Evolutionary conservation across 148 eudicot genomes (phyloP).

Genomic region (Silene latifolia): DNA sequence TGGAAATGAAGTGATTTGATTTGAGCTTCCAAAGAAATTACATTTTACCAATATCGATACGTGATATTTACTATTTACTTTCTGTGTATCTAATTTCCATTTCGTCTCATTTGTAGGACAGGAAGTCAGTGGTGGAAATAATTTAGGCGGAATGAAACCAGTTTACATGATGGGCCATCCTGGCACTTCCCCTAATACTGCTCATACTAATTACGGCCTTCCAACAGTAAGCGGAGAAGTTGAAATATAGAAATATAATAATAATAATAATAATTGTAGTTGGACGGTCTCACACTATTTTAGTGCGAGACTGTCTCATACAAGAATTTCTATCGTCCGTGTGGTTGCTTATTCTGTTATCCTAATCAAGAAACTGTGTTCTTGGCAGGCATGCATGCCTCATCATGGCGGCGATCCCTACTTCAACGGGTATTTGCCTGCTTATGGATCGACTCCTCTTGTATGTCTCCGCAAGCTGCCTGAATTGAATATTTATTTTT

Average conservation of each 20-base stretch:
- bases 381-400: slow-evolving; percentile 39
- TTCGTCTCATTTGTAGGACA: slow-evolving; percentile 29
- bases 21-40: no score
- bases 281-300: no score
- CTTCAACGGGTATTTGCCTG: slow-evolving; percentile 39
- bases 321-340: not conserved
- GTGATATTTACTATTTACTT: not conserved
- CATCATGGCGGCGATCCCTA: slow-evolving; percentile 61
- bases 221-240: slow-evolving; percentile 40
- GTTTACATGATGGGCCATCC: slow-evolving; percentile 40
- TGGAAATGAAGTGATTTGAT: no score
- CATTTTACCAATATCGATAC: not conserved
- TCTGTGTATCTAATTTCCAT: not conserved
- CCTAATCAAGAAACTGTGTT: not conserved
- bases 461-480: slow-evolving; percentile 37
- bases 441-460: slow-evolving; percentile 52
- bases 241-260: no score
- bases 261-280: no score
- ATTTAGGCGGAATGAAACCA: slow-evolving; percentile 45
- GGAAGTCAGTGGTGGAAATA: slow-evolving; percentile 47
- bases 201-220: slow-evolving; percentile 45
- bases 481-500: no score
- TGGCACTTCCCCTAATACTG: slow-evolving; percentile 30
- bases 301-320: not conserved
- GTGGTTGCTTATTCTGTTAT: not conserved